phyloP scores from a whole-genome alignment of 805 yeast genomes.

The Lipomyces japonicus region DNA sequence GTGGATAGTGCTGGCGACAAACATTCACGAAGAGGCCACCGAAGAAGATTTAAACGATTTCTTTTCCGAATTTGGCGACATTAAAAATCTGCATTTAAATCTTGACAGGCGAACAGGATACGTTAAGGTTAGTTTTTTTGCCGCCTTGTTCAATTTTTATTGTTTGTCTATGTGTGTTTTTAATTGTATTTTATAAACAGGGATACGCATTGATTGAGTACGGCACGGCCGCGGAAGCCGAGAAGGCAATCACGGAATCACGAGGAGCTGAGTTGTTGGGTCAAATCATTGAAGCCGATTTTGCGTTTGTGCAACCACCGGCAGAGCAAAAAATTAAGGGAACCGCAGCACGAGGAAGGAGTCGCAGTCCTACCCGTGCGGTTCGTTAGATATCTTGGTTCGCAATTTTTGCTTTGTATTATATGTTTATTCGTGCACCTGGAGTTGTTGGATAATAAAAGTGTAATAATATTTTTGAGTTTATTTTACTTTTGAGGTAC shows the following conservation, averaged over 20 bases:
- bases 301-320: conserved; percentile 41
- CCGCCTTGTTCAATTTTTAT: too few relatives aligned
- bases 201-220: conserved; percentile 46
- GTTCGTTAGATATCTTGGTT: too few relatives aligned
- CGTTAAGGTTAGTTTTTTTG: conserved; percentile 34
- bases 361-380: conserved; percentile 26
- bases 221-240: conserved; percentile 37
- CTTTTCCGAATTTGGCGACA: conserved; percentile 43
- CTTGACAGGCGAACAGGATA: conserved; percentile 46
- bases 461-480: too few relatives aligned
- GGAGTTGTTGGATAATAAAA: too few relatives aligned
- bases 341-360: conserved; percentile 18
- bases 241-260: conserved; percentile 36
- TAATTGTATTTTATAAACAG: conserved; percentile 5
- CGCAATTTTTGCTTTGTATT: neutral
- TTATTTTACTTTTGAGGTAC: too few relatives aligned
- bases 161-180: conserved; percentile 2
- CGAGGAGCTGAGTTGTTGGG: conserved; percentile 40
- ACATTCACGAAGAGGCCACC: conserved; percentile 45
- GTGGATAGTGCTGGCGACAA: conserved; percentile 42
- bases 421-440: neutral
- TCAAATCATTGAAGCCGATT: conserved; percentile 37
- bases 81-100: conserved; percentile 42
- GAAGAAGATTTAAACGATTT: conserved; percentile 45
- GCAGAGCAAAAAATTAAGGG: conserved; percentile 14